Base-by-base conservation (phyloP, 2,329 filamentous ascomycete species). In the Penicillium polonicum region DNA sequence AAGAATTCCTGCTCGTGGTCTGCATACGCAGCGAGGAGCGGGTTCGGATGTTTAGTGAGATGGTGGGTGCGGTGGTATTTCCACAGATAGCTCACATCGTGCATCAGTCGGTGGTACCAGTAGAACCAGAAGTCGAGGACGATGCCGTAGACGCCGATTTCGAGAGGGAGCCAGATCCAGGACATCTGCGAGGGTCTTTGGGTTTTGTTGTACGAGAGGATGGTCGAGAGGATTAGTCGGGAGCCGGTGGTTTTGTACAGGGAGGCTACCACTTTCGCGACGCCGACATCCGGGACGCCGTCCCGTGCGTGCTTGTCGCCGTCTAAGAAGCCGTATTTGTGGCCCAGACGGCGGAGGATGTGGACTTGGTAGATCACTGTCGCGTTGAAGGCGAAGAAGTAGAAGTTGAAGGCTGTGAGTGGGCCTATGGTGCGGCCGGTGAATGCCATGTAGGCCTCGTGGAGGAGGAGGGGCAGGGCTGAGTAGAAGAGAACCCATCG, bases 31-130 rank as follows among this genome's bases (percentile, higher is more conserved):
- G 74, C 71, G 0, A 79, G 67, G 0, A 79, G 69, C 1, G 76
- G 73, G 45, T 77, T 78, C 2, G 77, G 77, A 43, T 79, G 77
- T 56, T 79, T 79, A 42, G 77, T 79, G 17, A 79, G 65, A 59
- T 80, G 78, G 53, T 80, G 78, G 0, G 76, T 79, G 39, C 76
- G 73, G 66, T 80, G 78, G 60, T 71, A 79, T 52, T 76, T 70
- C 77, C 77, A 79, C 1, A 79, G 63, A 9, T 60, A 67, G 51
- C 71, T 64, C 29, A 76, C 59, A 53, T 79, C 76, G 60, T 79
- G 77, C 74, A 77, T 78, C 6, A 69, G 57, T 8, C 76, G 73
- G 59, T 67, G 64, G 25, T 65, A 66, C 61, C 64, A 65, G 52
- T 67, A 67, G 49, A 65, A 67, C 62, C 64, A 67, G 53, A 67